phyloP scores from a whole-genome alignment of 495 filamentous ascomycete genomes.

The Neurospora sp. region DNA sequence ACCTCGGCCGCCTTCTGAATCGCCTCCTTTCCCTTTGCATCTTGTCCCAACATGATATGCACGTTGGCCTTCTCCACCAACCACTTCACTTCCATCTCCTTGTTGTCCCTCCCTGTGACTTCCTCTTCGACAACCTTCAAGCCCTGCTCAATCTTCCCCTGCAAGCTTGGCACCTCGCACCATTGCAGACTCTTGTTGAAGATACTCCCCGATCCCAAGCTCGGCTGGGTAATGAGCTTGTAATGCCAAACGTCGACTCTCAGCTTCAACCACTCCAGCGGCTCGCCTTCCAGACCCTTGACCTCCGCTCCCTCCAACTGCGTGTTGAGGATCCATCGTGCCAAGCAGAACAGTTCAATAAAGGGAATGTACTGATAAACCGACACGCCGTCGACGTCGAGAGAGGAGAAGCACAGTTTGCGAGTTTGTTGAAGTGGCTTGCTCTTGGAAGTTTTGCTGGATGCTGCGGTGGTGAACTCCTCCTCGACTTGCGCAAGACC shows the following conservation, averaged over 20 bases:
- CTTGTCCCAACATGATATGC: conserved; percentile 75
- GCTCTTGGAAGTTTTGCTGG: conserved; percentile 4
- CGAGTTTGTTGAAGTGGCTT: background rate
- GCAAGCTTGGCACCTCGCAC: conserved; percentile 40
- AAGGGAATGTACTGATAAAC: conserved; percentile 76
- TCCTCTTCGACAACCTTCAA: conserved; percentile 34
- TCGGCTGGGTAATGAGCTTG: conserved; percentile 69
- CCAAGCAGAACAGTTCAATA: conserved; percentile 71
- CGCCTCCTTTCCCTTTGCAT: conserved; percentile 62
- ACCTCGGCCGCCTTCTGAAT: conserved; percentile 52
- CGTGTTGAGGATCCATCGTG: conserved; percentile 55
- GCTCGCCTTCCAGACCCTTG: background rate
- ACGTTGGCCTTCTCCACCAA: conserved; percentile 74
- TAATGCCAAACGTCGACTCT: conserved; percentile 81
- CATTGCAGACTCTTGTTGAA: conserved; percentile 35
- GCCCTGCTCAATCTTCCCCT: conserved; percentile 37
- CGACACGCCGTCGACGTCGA: conserved; percentile 76
- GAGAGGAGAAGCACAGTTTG: conserved; percentile 43
- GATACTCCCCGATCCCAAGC: conserved; percentile 40
- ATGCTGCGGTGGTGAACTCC: conserved; percentile 14
- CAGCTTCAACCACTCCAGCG: conserved; percentile 44
- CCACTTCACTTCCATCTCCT: conserved; percentile 48
- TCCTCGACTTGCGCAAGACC: conserved; percentile 15
- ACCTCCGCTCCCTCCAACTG: conserved; percentile 7
- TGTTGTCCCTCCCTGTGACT: conserved; percentile 27